phyloP scores from a whole-genome alignment of 306 rosid genomes.

The Vigna reflexopilosa region DNA sequence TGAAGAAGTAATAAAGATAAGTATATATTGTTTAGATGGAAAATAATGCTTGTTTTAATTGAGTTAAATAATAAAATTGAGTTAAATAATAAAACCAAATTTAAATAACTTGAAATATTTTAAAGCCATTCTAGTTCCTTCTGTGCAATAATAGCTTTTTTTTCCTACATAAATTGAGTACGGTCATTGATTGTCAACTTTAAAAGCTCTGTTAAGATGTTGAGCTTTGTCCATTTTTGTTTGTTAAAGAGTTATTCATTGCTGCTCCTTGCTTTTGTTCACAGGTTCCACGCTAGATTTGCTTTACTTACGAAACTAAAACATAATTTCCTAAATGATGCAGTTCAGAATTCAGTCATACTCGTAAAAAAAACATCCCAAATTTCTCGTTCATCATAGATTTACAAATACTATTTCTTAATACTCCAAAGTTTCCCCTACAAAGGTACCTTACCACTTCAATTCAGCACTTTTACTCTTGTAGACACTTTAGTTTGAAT shows the following conservation, averaged over 20 bases:
- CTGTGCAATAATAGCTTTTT: neutral
- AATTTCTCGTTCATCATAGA: neutral
- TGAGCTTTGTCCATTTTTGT: neutral
- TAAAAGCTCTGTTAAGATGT: neutral
- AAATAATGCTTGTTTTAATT: neutral
- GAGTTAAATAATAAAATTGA: neutral
- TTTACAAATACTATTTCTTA: neutral
- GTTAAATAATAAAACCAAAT: neutral
- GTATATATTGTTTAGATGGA: neutral
- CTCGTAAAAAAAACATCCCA: neutral
- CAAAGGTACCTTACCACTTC: neutral
- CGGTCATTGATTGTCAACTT: neutral
- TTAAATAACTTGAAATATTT: neutral
- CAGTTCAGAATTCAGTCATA: neutral
- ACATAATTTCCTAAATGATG: neutral
- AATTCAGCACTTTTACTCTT: too few relatives aligned
- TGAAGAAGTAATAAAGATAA: neutral
- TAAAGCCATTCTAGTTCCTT: neutral
- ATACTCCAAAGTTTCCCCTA: neutral
- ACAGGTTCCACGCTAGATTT: neutral
- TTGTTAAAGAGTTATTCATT: neutral
- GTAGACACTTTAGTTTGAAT: too few relatives aligned
- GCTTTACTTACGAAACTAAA: neutral
- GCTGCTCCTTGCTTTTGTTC: too few relatives aligned
- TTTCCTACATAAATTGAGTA: neutral